These are phyloP conservation scores for Capsicum rhomboideum DNA, from an alignment of 257 asterid species.

Conservation along the genomic window DNA sequence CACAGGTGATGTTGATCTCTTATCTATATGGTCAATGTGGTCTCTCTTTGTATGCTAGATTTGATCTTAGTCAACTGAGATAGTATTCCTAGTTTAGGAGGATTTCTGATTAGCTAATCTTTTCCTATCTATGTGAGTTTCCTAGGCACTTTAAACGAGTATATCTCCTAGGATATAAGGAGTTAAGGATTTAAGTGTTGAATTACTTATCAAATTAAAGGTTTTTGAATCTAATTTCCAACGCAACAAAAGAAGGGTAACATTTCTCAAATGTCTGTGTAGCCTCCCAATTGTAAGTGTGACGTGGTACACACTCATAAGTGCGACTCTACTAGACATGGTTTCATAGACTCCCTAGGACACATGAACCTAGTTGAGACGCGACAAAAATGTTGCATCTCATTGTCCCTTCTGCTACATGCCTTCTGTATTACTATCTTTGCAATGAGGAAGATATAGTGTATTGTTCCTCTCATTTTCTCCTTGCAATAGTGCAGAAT, in stretches of 20 bases:
- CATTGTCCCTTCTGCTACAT: neutral
- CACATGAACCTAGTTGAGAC: neutral
- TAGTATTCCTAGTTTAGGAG: neutral
- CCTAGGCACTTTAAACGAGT: neutral
- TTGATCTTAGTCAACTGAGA: neutral
- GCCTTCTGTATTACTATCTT: neutral
- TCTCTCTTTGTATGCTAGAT: neutral
- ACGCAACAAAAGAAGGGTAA: neutral
- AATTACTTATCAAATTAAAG: neutral
- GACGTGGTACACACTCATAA: neutral
- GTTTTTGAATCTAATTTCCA: neutral
- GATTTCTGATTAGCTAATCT: neutral
- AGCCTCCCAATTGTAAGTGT: neutral
- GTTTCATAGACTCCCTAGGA: neutral
- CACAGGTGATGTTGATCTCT: neutral
- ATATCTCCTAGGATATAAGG: neutral
- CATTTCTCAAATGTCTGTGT: neutral
- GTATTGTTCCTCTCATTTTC: constrained; percentile 4
- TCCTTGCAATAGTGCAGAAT: constrained; percentile 42
- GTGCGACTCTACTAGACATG: neutral
- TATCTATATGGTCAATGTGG: neutral
- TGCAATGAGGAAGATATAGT: neutral
- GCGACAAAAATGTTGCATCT: neutral
- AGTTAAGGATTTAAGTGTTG: neutral
- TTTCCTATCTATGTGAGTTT: neutral